Base-by-base conservation (phyloP, 305 asterid species). In the Fraxinus xanthoxyloides region DNA sequence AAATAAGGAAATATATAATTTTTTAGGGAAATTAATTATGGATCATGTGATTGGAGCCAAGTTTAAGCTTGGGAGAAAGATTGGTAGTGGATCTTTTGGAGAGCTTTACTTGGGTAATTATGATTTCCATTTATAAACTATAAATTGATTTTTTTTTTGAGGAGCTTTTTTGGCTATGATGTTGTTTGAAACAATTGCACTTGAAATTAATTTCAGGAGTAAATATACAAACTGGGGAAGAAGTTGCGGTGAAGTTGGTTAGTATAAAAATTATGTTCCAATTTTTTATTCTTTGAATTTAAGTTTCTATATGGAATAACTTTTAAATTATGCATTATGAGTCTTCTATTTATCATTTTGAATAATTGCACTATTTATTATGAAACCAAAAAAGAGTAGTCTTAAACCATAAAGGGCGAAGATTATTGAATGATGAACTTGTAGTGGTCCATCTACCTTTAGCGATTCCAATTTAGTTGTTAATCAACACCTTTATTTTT, bases 31-130 rank as follows among this genome's bases (percentile, higher is more conserved):
- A 74, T 75, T 86, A 76, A 87, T 48, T 43, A 95, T 95, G 98
- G 98, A 91, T 92, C 97, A 89, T 83, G 93, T 92, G 54, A 82
- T 95, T 79, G 97, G 98, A 84, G 94, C 92, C 74, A 95, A 93
- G 93, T 95, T 90, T 87, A 95, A 91, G 93, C 90, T 95, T 72
- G 97, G 98, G 76, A 90, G 97, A 74, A 95, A 95, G 97, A 95
- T 95, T 86, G 98, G 98, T 13, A 90, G 97, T 80, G 97, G 98
- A 91, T 94, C 98, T 77, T 94, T 94, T 85, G 98, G 98, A 84
- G 98, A 95, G 90, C 97, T 95, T 76, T 95, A 89, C 86, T 84
- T 95, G 91, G 98, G 98, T 92, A 91, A 79, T 63, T 30, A 84
- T 19, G 54, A 35, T 61, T 35, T 31, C 61, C 32, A 46, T 51